Base-by-base conservation (phyloP, 805 yeast species). In the Cyberlindnera subsufficiens region DNA sequence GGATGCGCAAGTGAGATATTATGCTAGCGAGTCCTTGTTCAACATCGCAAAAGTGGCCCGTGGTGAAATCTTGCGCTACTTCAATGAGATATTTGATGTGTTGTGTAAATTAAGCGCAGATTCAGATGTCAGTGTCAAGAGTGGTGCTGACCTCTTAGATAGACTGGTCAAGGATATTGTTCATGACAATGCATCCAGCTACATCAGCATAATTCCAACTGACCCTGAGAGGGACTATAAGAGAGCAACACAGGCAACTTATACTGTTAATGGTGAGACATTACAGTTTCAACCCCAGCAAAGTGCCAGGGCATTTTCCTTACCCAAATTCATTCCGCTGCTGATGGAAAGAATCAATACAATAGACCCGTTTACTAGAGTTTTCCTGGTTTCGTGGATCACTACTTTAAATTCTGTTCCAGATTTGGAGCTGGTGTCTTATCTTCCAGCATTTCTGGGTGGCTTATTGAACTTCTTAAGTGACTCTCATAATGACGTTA, bases 21-120 rank as follows among this genome's bases (percentile, higher is more conserved):
- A 89, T 61, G 97, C 99, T 0, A 93, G 98, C 66, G 99, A 93
- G 58, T 84, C 95, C 38, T 71, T 93, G 47, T 93, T 93, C 64
- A 93, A 93, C 64, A 90, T 93, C 37, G 96, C 98, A 37, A 93
- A 93, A 58, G 95, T 93, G 17, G 96, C 98, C 4, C 80, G 95
- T 52, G 98, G 98, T 25, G 98, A 93, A 63, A 86, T 93, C 18
- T 68, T 93, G 47, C 69, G 85, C 11, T 90, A 87, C 60, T 93
- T 93, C 71, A 93, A 91, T 64, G 98, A 93, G 64, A 83, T 89
- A 2, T 93, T 93, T 60, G 98, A 93, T 60, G 93, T 90, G 16
- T 70, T 93, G 42, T 90, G 96, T 60, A 82, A 84, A 46, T 74
- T 90, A 43, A 88, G 91, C 18, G 89, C 96, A 0, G 98, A 91